Evolutionary conservation across 345 rosid genomes (phyloP).

Genomic region (Brassica carinata): DNA sequence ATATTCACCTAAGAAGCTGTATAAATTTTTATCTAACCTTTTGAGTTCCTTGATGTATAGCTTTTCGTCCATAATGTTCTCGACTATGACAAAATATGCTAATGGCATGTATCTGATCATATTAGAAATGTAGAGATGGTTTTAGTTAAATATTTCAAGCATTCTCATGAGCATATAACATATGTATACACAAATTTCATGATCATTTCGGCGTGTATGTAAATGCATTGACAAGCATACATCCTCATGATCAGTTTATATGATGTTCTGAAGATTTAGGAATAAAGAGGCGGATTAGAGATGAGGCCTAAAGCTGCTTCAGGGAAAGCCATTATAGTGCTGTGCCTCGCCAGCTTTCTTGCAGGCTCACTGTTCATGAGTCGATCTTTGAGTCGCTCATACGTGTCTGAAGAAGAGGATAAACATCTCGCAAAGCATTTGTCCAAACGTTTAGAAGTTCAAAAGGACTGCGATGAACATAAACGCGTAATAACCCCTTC

Average conservation of each 20-base stretch:
- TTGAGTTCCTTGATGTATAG: conserved; percentile 15
- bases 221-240: background rate
- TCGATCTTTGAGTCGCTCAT: conserved; percentile 47
- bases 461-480: conserved; percentile 65
- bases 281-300: conserved; percentile 31
- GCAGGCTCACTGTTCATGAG: conserved; percentile 68
- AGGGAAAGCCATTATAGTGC: conserved; percentile 59
- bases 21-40: background rate
- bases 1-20: too few species aligned
- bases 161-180: conserved; percentile 6
- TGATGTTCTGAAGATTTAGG: conserved; percentile 13
- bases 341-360: conserved; percentile 72
- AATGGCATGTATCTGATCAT: conserved; percentile 22
- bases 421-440: conserved; percentile 34
- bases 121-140: background rate
- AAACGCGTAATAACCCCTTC: conserved; percentile 58
- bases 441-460: conserved; percentile 35
- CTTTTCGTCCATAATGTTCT: background rate
- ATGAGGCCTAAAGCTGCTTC: conserved; percentile 74
- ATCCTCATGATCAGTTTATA: conserved; percentile 1
- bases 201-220: background rate
- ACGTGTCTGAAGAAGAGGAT: conserved; percentile 29
- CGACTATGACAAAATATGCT: background rate
- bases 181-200: background rate
- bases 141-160: background rate